phyloP scores from a whole-genome alignment of 768 basidiomycete genomes.

The Cystofilobasidium macerans region DNA sequence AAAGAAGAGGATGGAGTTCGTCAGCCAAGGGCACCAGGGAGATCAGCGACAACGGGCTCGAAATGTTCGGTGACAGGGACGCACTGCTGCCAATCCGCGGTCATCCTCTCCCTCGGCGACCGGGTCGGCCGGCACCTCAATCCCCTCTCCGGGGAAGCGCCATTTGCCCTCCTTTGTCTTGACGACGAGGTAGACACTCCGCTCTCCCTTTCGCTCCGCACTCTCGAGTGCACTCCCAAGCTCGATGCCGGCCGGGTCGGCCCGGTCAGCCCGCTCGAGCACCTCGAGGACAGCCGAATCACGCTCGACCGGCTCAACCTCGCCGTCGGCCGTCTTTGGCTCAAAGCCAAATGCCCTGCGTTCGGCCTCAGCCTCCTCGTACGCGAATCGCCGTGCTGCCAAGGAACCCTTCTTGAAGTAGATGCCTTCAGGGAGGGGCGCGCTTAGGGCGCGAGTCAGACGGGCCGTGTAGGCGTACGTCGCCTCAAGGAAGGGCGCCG shows the following conservation, averaged over 20 bases:
- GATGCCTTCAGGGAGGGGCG: slow-evolving; percentile 77
- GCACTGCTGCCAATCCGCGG: slow-evolving; percentile 56
- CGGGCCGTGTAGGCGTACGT: slow-evolving; percentile 76
- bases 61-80: slow-evolving; percentile 28
- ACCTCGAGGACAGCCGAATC: slow-evolving; percentile 39
- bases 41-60: not conserved
- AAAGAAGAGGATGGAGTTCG: no score
- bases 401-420: slow-evolving; percentile 89
- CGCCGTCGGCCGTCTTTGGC: slow-evolving; percentile 35
- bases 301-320: slow-evolving; percentile 30
- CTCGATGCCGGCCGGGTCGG: slow-evolving; percentile 49
- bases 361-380: slow-evolving; percentile 65
- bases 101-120: not conserved
- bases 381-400: slow-evolving; percentile 65
- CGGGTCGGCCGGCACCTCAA: slow-evolving; percentile 47
- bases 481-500: slow-evolving; percentile 61
- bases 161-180: slow-evolving; percentile 51
- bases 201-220: slow-evolving; percentile 67
- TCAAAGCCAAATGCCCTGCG: slow-evolving; percentile 58
- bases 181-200: slow-evolving; percentile 80
- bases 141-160: slow-evolving; percentile 65
- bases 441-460: slow-evolving; percentile 70
- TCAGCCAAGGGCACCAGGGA: no score
- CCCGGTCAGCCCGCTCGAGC: slow-evolving; percentile 35
- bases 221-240: slow-evolving; percentile 41